Evolutionary conservation across 768 basidiomycete genomes (phyloP), one percentile per base, ranked within the genome.

Genomic region (Phaeotremella skinneri): DNA sequence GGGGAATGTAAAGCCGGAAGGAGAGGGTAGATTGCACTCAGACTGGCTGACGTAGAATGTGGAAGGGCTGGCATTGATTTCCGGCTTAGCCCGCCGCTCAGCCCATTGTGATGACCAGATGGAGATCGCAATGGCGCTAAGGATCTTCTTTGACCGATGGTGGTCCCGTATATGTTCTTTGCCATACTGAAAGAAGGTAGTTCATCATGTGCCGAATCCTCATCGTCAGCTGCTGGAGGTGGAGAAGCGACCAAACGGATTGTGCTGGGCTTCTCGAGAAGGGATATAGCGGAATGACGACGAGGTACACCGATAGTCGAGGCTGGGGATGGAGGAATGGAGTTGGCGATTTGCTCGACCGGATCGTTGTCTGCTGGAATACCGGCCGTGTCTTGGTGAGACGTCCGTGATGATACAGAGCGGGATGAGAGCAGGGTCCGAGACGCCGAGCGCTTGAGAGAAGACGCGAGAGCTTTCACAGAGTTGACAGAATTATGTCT

Each of bases 231-330:
- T 47, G 31, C 43, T 42, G 53, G 62, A 50, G 59, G 61, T 32
- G 72, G 67, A 0, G 67, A 69, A 29, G 53, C 56, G n/a, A 73
- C 37, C 4, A 66, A 60, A 21, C 72, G 60, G 48, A 73, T 52
- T 5, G 72, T 73, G 32, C 63, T 69, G 5, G 71, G 68, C 27
- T 67, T 49, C 26, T 70, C 67, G 16, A 64, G 53, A 4, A 70
- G 56, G 17, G 62, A 62, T 23, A 70, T 55, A 23, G 34, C 47
- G 17, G 67, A 67, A 49, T 73, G 63, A 27, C 72, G 63, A 11
- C 62, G 50, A n/a, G 72, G 69, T 9, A 70, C 50, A n/a, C 72
- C 69, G 34, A 73, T 67, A 4, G 72, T 70, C 9, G 72, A 70
- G 20, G 72, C 72, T 7, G 72, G 72, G 16, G 71, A 73, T 20